These are phyloP conservation scores for Pseudoneurospora amorphoporcata DNA, from an alignment of 495 filamentous ascomycete genomes.

Conservation along the genomic window DNA sequence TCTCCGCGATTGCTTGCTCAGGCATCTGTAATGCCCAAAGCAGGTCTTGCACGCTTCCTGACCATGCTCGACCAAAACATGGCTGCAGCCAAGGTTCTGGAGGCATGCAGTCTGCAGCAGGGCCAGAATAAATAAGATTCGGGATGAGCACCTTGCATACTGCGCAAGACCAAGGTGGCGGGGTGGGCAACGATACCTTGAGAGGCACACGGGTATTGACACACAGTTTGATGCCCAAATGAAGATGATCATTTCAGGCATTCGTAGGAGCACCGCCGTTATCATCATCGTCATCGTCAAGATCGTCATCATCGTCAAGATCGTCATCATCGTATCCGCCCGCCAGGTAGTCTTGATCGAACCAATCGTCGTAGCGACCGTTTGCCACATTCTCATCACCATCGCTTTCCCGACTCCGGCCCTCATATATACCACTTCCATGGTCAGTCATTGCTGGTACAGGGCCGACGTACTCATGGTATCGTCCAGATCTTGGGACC, in stretches of 20 bases:
- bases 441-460: not conserved
- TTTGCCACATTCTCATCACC: not conserved
- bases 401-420: not conserved
- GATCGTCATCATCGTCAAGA: not conserved
- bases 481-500: not conserved
- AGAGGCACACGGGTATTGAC: not conserved
- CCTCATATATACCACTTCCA: not conserved
- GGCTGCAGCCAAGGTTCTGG: not conserved
- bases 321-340: not conserved
- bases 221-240: not conserved
- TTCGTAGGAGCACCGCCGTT: not conserved
- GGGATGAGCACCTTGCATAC: not conserved
- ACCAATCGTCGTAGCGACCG: not conserved
- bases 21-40: not conserved
- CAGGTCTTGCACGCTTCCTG: not conserved
- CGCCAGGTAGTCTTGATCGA: not conserved
- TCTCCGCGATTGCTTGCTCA: not conserved
- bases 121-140: not conserved
- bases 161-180: not conserved
- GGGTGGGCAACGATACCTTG: not conserved
- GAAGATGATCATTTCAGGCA: not conserved
- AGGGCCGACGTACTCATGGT: not conserved
- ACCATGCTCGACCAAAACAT: not conserved
- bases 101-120: not conserved
- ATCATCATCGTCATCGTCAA: not conserved